Base-by-base conservation (phyloP, 2,329 filamentous ascomycete species). In the Juglanconis oblonga region DNA sequence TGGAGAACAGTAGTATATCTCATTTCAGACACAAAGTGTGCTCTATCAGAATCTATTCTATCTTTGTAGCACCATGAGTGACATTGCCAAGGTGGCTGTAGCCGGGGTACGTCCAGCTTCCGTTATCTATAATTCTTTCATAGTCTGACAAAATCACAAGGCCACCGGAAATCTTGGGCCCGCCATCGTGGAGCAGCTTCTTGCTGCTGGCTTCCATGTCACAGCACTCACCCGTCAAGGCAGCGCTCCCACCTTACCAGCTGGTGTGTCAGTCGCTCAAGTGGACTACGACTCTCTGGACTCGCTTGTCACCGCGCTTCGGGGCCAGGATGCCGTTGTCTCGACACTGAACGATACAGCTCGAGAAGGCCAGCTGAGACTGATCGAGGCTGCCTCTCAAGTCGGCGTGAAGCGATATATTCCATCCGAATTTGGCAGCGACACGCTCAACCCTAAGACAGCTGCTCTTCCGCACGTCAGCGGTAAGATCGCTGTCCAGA, bases 171-270 rank as follows among this genome's bases (percentile, higher is more conserved):
- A 67, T 60, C 66, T 74, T 24, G 73, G 73, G 42, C 59, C 57
- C 7, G 58, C 64, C 36, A 66, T 75, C 35, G 61, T 73, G 48
- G 17, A 57, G 33, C 68, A 67, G 32, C 70, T 75, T 31, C 47
- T 74, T 36, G 55, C 65, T 3, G 66, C 67, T 4, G 70, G 69
- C 59, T 83, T 85, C 74, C 74, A 74, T 45, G 74, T 84, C 44
- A 82, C 81, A n/a, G 74, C 81, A 13, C 73, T 86, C 42, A 79
- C 78, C 42, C 80, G 83, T n/a, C 65, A 69, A 17, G 71, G 73
- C 47, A 82, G 80, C 5, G 66, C 65, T 6, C 67, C 70, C 35
- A 69, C 70, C 0, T 68, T 71, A 55, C 73, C 76, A 1, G 54
- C 70, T 0, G 67, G 70, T 38, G 73, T 81, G 56, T 70, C 72